Evolutionary conservation across 1,284 basidiomycete species (phyloP).

Genomic region (Trametes versicolor): DNA sequence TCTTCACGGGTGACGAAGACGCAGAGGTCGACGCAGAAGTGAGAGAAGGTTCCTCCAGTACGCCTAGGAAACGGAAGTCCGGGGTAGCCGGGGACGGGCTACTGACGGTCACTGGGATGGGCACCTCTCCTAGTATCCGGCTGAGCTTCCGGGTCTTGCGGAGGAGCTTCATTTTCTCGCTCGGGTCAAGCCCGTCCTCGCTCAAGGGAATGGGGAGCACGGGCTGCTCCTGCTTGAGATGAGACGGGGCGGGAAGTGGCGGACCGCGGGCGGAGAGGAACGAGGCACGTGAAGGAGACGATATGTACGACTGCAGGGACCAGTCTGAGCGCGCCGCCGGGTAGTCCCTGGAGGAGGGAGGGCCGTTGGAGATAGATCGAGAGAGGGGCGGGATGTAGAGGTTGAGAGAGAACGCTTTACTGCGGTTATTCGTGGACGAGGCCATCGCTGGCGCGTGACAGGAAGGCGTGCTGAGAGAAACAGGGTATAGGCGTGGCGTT

Average conservation of each 20-base stretch:
- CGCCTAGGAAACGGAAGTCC: slow-evolving; percentile 28
- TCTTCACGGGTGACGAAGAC: slow-evolving; percentile 22
- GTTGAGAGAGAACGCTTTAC: slow-evolving; percentile 32
- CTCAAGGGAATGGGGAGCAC: slow-evolving; percentile 43
- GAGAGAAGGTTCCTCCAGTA: slow-evolving; percentile 29
- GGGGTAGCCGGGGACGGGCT: slow-evolving; percentile 20
- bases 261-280: slow-evolving; percentile 26
- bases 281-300: slow-evolving; percentile 18
- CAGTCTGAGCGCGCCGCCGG: slow-evolving; percentile 19
- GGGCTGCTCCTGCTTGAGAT: slow-evolving; percentile 31
- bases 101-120: slow-evolving; percentile 36
- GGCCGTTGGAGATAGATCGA: slow-evolving; percentile 21
- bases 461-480: slow-evolving; percentile 11
- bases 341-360: slow-evolving; percentile 11
- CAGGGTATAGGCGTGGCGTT: slow-evolving; percentile 24
- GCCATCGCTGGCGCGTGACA: slow-evolving; percentile 24
- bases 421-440: slow-evolving; percentile 28
- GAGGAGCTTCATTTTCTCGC: slow-evolving; percentile 50
- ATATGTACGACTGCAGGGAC: slow-evolving; percentile 13
- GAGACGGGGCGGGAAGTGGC: slow-evolving; percentile 28
- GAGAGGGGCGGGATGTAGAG: slow-evolving; percentile 29
- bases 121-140: slow-evolving; percentile 51
- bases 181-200: slow-evolving; percentile 45
- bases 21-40: slow-evolving; percentile 28
- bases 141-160: slow-evolving; percentile 56